Base-by-base conservation (phyloP, 148 eudicot species). In the Silene latifolia region DNA sequence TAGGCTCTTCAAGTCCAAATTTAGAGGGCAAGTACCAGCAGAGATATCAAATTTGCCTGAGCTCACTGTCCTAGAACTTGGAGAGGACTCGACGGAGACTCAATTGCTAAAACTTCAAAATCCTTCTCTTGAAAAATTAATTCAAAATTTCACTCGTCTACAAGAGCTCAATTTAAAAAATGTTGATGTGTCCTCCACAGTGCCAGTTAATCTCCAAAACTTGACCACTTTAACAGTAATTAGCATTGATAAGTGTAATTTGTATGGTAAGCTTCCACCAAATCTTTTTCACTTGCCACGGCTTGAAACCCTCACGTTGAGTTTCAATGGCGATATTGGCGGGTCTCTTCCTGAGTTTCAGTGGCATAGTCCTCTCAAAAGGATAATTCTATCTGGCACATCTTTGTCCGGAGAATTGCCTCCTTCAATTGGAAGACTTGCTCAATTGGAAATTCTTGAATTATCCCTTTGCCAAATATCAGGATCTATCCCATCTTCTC, bases 331-430 rank as follows among this genome's bases (percentile, higher is more conserved):
- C 24, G 7, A 63, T 3, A 76, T 82, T 4, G 47, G 1, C 0
- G 84, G 84, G 7, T 13, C 17, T 27, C 73, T 84, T 54, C 84
- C 54, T 80, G 74, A 81, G 35, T 85, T 82, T 66, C 72, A 29
- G 19, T 10, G 0, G 2, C 63, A 35, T 1, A 71, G 46, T 59
- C 51, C 78, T 7, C 77, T 85, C 9, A 21, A 46, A 48, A 10
- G 0, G 4, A 19, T 85, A 12, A 0, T 0, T 0, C 66, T 82
- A 7, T 0, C 15, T 5, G 0, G 0, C 1, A 81, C 85, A n/a
- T 32, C 39, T 11, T 68, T 84, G 35, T 74, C 73, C 0, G 85
- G 85, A 19, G 32, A 39, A 24, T 11, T 85, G 3, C 85, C 85
- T 1, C 48, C 71, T 69, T 76, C 79, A 18, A 79, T 82, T 60